These are phyloP conservation scores for Fusarium austroafricanum DNA, from an alignment of 2,329 filamentous ascomycete genomes.

Conservation along the genomic window DNA sequence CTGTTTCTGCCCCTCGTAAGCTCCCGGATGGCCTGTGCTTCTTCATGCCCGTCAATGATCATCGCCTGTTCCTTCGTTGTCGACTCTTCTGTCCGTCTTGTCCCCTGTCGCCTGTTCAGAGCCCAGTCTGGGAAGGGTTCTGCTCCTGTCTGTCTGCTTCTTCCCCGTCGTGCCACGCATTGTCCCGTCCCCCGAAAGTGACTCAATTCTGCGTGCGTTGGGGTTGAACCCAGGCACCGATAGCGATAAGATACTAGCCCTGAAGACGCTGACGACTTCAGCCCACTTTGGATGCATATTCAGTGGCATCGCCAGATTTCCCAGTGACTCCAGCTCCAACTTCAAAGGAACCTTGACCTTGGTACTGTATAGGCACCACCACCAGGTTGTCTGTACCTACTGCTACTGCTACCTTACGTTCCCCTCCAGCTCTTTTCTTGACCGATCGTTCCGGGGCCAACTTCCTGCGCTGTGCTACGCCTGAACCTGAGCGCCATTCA, in stretches of 20 bases:
- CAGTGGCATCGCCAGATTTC: conserved; percentile 34
- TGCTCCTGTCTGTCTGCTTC: conserved; percentile 8
- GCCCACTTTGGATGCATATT: conserved; percentile 38
- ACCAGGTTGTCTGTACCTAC: conserved; percentile 7
- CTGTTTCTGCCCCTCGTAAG: conserved; percentile 31
- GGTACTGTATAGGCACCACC: not conserved
- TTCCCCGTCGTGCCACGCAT: conserved; percentile 25
- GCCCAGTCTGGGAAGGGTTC: not conserved
- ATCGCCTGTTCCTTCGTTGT: conserved; percentile 26
- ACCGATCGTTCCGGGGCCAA: conserved; percentile 45
- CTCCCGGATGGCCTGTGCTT: conserved; percentile 42
- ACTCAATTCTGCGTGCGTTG: conserved; percentile 34
- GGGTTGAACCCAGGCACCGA: conserved; percentile 8
- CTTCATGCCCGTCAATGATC: conserved; percentile 25
- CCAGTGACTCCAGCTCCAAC: conserved; percentile 12
- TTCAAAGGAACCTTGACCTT: not conserved
- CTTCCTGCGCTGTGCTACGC: conserved; percentile 23
- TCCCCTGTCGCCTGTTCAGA: conserved; percentile 14
- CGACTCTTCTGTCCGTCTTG: conserved; percentile 2
- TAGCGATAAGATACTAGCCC: conserved; percentile 33
- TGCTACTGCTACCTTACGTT: not conserved
- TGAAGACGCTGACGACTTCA: conserved; percentile 35
- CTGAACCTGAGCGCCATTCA: conserved; percentile 18
- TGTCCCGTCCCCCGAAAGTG: conserved; percentile 35
- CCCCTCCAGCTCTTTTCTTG: conserved; percentile 33